Evolutionary conservation across 768 basidiomycete species (phyloP), one percentile per base, ranked within the genome.

Genomic region (Tylopilus plumbeoviolaceoides): DNA sequence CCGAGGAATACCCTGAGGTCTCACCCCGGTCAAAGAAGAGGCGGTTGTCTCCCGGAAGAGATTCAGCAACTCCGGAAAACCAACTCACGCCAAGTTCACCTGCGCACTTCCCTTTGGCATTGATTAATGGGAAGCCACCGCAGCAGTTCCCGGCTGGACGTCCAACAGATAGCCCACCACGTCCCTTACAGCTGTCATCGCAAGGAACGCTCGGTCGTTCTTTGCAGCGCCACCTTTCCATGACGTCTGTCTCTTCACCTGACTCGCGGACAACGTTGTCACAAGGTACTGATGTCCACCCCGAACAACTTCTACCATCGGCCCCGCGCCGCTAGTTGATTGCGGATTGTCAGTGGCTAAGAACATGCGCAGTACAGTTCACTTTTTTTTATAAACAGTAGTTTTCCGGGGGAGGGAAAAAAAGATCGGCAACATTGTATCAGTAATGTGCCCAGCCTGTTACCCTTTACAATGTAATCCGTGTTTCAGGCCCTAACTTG

Each of bases 61-160:
- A 54, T 8, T 23, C 48, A 1, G 30, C 38, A 12, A 31, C 48
- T 17, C 50, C 51, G 6, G 52, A 23, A 9, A 53, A 51, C 21
- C 55, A 52, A 28, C 43, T 54, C 7, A 9, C 36, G 5, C 9
- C 64, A 14, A 47, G 40, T 42, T 38, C 41, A 4, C n/a, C 55
- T 23, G 40, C 25, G 1, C 54, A 58, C 2, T 12, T 48, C 11
- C 61, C 69, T 14, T 49, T 61, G 50, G 43, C 59, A 21, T 44
- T 65, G 46, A 46, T 70, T 35, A 65, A 67, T 17, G 67, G 69
- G 31, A 70, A 58, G 28, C 63, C 65, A 41, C 67, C 69, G 39
- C 66, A 65, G 18, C 69, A 69, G 42, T 67, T 57, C 42, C 63
- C 67, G 8, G 59, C 65, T 4, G 69, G 69, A 9, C 59, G 33